Percentiles rank a stretch among this genome's conserved stretches.
Conservation (phyloP, 139 green algal genomes). For the Gonium pectorale region DNA sequence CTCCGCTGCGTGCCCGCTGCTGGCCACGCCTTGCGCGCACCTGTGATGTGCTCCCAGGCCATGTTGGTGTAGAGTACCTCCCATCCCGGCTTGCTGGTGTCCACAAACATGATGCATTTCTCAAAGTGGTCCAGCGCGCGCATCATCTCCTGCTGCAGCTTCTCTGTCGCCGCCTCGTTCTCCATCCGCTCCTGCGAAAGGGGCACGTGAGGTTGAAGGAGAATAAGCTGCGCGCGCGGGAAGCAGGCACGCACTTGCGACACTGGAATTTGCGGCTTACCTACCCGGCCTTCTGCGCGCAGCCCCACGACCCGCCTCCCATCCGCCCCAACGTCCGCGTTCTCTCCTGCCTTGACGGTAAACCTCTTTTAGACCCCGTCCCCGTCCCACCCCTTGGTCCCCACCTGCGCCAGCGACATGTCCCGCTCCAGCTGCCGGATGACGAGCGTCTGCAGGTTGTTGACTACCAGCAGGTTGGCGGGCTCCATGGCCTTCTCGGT, state of each 20-base stretch:
- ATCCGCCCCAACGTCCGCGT: no score
- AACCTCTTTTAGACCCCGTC: no score
- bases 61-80: slow-evolving; percentile 46
- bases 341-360: no score
- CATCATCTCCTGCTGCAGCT: slow-evolving; percentile 52
- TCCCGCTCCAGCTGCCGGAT: slow-evolving; percentile 49
- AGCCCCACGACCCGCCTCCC: no score
- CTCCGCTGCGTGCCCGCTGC: no score
- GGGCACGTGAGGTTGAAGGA: neutral
- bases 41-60: slow-evolving; percentile 46
- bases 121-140: slow-evolving; percentile 50
- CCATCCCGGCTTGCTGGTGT: slow-evolving; percentile 45
- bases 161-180: slow-evolving; percentile 25
- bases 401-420: slow-evolving; percentile 33
- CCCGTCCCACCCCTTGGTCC: neutral
- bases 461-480: slow-evolving; percentile 45
- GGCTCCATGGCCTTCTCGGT: slow-evolving; percentile 16
- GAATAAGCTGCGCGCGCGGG: neutral
- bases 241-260: no score
- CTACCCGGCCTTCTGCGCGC: no score
- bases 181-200: slow-evolving; percentile 15
- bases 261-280: no score
- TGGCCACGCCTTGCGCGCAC: no score
- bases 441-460: slow-evolving; percentile 49
- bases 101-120: slow-evolving; percentile 51